Conservation (phyloP, 192 early-diverging fungal genomes). For the Geranomyces variabilis region DNA sequence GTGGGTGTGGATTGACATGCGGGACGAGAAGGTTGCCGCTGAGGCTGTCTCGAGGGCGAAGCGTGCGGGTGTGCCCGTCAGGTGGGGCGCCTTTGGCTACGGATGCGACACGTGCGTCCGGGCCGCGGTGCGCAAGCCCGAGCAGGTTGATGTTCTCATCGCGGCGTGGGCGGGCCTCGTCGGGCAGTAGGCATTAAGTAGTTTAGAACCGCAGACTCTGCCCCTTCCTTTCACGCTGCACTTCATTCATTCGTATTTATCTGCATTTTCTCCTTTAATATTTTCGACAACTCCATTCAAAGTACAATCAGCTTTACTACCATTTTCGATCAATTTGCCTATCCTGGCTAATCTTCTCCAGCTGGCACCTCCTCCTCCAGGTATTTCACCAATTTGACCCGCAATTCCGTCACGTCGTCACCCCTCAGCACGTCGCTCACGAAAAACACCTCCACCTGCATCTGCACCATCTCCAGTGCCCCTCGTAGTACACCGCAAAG, state of each 20-base stretch:
- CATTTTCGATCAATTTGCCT: too few species aligned
- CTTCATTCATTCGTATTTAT: too few species aligned
- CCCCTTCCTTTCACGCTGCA: too few species aligned
- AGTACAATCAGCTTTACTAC: too few species aligned
- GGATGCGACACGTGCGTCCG: slow-evolving; percentile 73
- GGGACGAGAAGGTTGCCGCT: slow-evolving; percentile 57
- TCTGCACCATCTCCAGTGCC: slow-evolving; percentile 91
- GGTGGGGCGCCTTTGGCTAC: slow-evolving; percentile 79
- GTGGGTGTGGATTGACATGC: slow-evolving; percentile 88
- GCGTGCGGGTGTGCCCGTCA: slow-evolving; percentile 82
- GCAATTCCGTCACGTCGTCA: slow-evolving; percentile 88
- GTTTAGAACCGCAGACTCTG: background rate
- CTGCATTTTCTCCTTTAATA: too few species aligned
- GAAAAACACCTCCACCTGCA: slow-evolving; percentile 89
- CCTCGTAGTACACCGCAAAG: slow-evolving; percentile 93
- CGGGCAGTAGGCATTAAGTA: background rate
- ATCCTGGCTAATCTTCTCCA: slow-evolving; percentile 56
- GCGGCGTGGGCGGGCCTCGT: slow-evolving; percentile 58
- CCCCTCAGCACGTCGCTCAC: slow-evolving; percentile 82
- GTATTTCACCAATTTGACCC: slow-evolving; percentile 84
- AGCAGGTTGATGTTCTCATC: slow-evolving; percentile 73
- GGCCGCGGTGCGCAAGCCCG: slow-evolving; percentile 57
- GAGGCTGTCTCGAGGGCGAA: slow-evolving; percentile 68
- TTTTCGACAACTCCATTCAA: too few species aligned
- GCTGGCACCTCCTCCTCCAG: slow-evolving; percentile 96